These are phyloP conservation scores for Ilyonectria robusta DNA, from an alignment of 2,329 filamentous ascomycete species.

Conservation along the genomic window DNA sequence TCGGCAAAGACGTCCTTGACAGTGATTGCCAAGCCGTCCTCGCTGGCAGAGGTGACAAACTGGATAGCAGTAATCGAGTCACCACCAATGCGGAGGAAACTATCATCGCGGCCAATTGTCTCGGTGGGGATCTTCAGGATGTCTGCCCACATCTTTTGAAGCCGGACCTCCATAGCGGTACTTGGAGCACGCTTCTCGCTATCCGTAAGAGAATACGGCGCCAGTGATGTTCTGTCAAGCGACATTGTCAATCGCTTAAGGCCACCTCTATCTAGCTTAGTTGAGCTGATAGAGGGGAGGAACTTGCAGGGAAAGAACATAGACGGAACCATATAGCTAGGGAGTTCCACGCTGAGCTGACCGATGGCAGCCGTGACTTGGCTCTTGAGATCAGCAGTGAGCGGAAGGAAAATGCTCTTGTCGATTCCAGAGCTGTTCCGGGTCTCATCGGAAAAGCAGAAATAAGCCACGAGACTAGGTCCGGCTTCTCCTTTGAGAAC, in stretches of 20 bases:
- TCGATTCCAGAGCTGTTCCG: neutral
- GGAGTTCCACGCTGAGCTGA: constrained; percentile 16
- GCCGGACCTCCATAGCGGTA: constrained; percentile 28
- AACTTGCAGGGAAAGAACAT: constrained; percentile 28
- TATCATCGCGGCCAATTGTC: constrained; percentile 58
- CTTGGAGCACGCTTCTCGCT: constrained; percentile 16
- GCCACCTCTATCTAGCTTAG: constrained; percentile 33
- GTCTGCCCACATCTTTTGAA: constrained; percentile 56
- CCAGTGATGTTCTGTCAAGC: constrained; percentile 10
- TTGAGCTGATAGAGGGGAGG: constrained; percentile 33
- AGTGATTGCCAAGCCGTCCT: constrained; percentile 55
- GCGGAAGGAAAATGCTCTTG: constrained; percentile 4
- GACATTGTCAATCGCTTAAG: constrained; percentile 9
- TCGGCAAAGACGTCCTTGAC: constrained; percentile 61
- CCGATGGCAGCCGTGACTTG: neutral
- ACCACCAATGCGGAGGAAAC: constrained; percentile 65
- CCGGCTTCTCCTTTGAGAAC: constrained; percentile 13
- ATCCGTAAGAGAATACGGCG: constrained; percentile 8
- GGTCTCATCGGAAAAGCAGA: neutral
- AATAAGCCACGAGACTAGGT: constrained; percentile 22
- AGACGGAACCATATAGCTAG: constrained; percentile 38
- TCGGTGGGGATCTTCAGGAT: constrained; percentile 51
- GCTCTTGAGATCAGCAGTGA: neutral
- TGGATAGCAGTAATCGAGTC: constrained; percentile 66
- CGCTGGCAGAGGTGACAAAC: constrained; percentile 59